Evolutionary conservation across 179 eudicot genomes (phyloP), one percentile per base, ranked within the genome.

Genomic region (Heliamphora pulchella): DNA sequence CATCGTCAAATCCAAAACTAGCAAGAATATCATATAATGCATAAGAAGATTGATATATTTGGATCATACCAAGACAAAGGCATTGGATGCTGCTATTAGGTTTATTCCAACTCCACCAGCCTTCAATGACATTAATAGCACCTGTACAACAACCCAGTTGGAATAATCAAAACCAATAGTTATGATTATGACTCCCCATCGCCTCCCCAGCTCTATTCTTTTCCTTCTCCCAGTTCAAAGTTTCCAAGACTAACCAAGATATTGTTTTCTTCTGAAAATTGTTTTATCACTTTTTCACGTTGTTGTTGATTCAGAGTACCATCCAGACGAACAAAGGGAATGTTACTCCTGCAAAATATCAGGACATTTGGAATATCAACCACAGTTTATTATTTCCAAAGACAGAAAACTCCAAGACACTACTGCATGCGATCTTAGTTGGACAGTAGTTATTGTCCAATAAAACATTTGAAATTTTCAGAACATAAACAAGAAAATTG

Each of bases 61-160:
- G 22, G 68, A 58, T 63, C 89, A 76, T 91, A 96, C 99, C 92
- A 96, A 77, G 75, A 96, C 90, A 82, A 96, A 96, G 80, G 99
- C 99, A 94, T 94, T 96, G 78, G 96, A 92, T 78, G 99, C 99
- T 79, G 97, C 98, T 66, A 94, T 94, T 58, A 96, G 86, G 82
- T 96, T 96, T 80, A 96, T 94, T 74, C 99, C 99, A 84, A 96
- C 99, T 72, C 99, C 99, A 74, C 99, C 99, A 82, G 99, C 99
- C 89, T 96, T 96, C 80, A 96, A 80, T 11, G 99, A 96, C 99
- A 96, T 94, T 81, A 96, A 84, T 85, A 96, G 78, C 70, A 96
- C 99, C 99, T 96, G 80, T 54, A 78, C 64, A 72, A 64, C 44
- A 59, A 82, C 78, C 65, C 44, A 66, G 50, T 39, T 15, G 17